phyloP scores from a whole-genome alignment of 1,139 yeast species.

The Geotrichum citri-aurantii region DNA sequence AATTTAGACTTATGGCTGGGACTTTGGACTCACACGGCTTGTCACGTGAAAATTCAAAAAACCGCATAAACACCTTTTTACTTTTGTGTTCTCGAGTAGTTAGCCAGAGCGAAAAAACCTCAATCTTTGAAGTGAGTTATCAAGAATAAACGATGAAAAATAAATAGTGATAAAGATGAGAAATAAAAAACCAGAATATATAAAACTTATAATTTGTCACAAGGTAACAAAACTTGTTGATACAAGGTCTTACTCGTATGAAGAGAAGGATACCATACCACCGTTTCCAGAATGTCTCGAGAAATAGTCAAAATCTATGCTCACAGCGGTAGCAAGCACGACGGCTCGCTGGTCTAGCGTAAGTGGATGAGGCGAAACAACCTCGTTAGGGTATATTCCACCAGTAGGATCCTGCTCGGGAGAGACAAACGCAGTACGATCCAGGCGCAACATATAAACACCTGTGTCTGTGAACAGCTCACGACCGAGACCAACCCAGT shows the following conservation, averaged over 20 bases:
- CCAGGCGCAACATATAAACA: slow-evolving; percentile 80
- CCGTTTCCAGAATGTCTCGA: slow-evolving; percentile 72
- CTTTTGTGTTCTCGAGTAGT: no score
- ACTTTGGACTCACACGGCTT: background rate
- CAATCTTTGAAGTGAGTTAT: no score
- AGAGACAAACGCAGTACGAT: slow-evolving; percentile 52
- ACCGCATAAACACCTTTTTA: no score
- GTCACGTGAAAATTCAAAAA: background rate
- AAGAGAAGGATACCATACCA: slow-evolving; percentile 1
- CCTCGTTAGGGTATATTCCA: slow-evolving; percentile 3
- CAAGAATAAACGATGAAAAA: background rate
- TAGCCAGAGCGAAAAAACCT: background rate
- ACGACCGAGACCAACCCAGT: slow-evolving; percentile 92
- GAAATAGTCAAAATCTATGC: slow-evolving; percentile 92
- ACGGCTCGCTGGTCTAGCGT: slow-evolving; percentile 81
- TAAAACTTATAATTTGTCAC: background rate
- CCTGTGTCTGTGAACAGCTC: slow-evolving; percentile 94
- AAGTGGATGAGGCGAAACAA: slow-evolving; percentile 41
- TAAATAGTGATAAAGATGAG: background rate
- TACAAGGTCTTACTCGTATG: slow-evolving; percentile 8
- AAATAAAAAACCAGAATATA: background rate
- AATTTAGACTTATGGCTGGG: background rate
- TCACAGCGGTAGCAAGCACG: slow-evolving; percentile 77
- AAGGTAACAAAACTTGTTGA: background rate
- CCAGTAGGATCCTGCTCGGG: slow-evolving; percentile 23